Percentiles rank a stretch among this genome's conserved stretches.
phyloP scores from a whole-genome alignment of 2,329 filamentous ascomycete genomes.

The Westerdykella aurantiaca region DNA sequence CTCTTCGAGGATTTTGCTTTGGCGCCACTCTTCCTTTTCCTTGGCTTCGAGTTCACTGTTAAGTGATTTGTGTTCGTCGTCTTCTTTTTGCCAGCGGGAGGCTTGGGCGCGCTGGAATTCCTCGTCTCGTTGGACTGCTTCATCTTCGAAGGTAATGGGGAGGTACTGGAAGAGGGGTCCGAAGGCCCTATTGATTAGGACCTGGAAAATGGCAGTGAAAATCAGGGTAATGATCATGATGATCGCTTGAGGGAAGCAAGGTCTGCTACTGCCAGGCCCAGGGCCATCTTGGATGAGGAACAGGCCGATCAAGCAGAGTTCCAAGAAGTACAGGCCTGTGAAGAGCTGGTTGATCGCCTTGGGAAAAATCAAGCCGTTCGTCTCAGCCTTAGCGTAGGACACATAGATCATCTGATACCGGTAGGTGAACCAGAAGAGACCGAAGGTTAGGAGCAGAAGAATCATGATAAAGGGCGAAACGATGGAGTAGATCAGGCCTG shows the following conservation, averaged over 20 bases:
- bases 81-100: conserved; percentile 57
- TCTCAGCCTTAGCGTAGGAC: conserved; percentile 81
- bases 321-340: conserved; percentile 90
- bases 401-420: conserved; percentile 97
- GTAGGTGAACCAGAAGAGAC: conserved; percentile 87
- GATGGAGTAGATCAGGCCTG: conserved; percentile 73
- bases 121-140: conserved; percentile 84
- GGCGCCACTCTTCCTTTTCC: conserved; percentile 24
- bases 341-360: conserved; percentile 93
- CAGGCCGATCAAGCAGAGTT: conserved; percentile 79
- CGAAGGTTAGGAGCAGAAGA: conserved; percentile 90
- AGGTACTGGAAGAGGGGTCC: conserved; percentile 80
- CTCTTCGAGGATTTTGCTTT: conserved; percentile 30
- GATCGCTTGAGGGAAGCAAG: conserved; percentile 71
- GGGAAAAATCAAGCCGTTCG: conserved; percentile 86
- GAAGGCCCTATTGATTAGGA: conserved; percentile 76
- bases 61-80: conserved; percentile 44
- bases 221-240: conserved; percentile 72
- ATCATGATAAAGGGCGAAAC: conserved; percentile 85
- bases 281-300: conserved; percentile 72
- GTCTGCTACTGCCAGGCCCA: conserved; percentile 38
- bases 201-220: conserved; percentile 71
- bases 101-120: conserved; percentile 78
- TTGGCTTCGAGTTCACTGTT: conserved; percentile 30
- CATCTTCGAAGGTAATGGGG: conserved; percentile 92